Base-by-base conservation (phyloP, 1,284 basidiomycete genomes). In the Sanguinoderma infundibulare region DNA sequence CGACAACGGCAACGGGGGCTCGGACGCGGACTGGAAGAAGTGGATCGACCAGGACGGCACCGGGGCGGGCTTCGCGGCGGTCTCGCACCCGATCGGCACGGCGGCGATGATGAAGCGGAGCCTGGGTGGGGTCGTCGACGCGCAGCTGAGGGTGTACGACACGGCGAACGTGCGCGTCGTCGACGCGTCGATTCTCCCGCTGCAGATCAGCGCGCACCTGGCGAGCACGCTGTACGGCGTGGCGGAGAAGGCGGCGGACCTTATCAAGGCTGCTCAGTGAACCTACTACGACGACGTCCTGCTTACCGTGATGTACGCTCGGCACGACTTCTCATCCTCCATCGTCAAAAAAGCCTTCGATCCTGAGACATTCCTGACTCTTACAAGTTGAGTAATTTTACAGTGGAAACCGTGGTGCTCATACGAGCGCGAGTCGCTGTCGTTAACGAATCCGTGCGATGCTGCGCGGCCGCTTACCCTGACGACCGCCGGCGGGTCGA, bases 1-100 rank as follows among this genome's bases (percentile, higher is more conserved):
- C 1, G 74, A 79, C 60, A 74, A 80, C 66, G 75, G 74, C 2
- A 59, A 77, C 26, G 75, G 78, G 22, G 81, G 80, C 22, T 73
- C 79, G 1, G 79, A 81, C 62, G 76, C 74, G 14, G 78, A 72
- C 26, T 84, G 81, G 81, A 73, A 71, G 59, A 69, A 68, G 8
- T 83, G 81, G 81, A 79, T 84, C 63, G 69, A 69, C 64, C 63
- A 72, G 61, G 22, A 53, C 15, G 64, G 64, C 24, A 44, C 34
- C 22, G 5, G 10, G 17, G 62, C 35, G 14, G 74, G 74, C 15
- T 83, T 80, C 65, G 59, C 71, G 2, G 75, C 80, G 5, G 83
- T 84, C n/a, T 75, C 77, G 22, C 84, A 87, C 72, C 87, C 86
- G 5, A 78, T 89, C 47, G 87, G 83, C 0, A 89, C 87, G 0